These are phyloP conservation scores for Penicillium riverlandense DNA, from an alignment of 495 filamentous ascomycete genomes.

Conservation along the genomic window DNA sequence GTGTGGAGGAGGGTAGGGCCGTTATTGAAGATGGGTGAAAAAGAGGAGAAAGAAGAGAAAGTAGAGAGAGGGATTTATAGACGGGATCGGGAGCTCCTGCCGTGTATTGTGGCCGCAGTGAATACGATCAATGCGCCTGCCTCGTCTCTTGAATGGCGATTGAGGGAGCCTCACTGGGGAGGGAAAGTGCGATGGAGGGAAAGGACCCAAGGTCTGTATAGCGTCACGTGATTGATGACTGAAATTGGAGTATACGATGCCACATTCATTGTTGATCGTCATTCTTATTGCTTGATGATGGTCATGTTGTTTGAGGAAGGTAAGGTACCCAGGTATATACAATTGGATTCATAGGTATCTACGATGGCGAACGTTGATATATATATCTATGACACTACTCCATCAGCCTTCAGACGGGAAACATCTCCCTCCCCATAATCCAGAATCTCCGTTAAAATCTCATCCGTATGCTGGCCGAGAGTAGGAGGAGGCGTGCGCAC, in stretches of 20 bases:
- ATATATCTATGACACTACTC: slow-evolving; percentile 52
- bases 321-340: no score
- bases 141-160: no score
- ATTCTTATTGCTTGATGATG: no score
- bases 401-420: slow-evolving; percentile 52
- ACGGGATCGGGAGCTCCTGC: neutral
- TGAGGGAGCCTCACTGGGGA: neutral
- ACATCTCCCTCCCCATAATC: slow-evolving; percentile 59
- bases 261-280: no score
- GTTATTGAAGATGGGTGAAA: neutral
- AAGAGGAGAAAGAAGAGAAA: neutral
- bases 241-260: neutral
- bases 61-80: neutral
- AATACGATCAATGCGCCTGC: no score
- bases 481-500: slow-evolving; percentile 76
- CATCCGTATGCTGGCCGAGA: slow-evolving; percentile 87
- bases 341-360: no score
- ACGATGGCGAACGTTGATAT: no score
- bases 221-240: slow-evolving; percentile 1
- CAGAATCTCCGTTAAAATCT: slow-evolving; percentile 64
- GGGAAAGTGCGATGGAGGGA: neutral
- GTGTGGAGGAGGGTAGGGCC: no score
- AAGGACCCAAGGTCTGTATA: slow-evolving; percentile 20
- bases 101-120: no score
- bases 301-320: no score